Percentiles rank a stretch among this genome's conserved stretches.
phyloP scores from a whole-genome alignment of 495 filamentous ascomycete genomes.

The Parachaetomium inaequale region DNA sequence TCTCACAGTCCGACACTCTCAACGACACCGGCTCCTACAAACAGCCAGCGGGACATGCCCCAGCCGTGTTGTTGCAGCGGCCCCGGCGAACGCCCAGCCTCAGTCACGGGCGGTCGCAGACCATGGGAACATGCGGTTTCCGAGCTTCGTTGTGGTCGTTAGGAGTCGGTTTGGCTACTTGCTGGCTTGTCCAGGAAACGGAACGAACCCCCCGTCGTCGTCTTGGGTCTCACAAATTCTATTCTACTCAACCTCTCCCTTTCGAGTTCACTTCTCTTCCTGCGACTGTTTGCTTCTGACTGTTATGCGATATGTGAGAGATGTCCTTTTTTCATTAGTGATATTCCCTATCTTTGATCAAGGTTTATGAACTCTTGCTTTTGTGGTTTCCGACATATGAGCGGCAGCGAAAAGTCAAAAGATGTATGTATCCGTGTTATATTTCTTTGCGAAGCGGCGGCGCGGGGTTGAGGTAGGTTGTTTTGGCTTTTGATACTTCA shows the following conservation, averaged over 20 bases:
- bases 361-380: too few relatives aligned
- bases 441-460: not conserved
- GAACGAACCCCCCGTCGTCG: not conserved
- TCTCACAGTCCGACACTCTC: not conserved
- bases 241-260: conserved; percentile 7
- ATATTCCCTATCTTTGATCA: not conserved
- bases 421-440: too few relatives aligned
- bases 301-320: conserved; percentile 5
- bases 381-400: not conserved
- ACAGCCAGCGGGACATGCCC: not conserved
- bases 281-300: conserved; percentile 2
- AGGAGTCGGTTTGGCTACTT: not conserved
- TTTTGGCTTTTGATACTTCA: not conserved
- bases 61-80: too few relatives aligned
- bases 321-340: not conserved
- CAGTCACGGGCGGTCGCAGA: too few relatives aligned
- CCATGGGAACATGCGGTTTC: not conserved
- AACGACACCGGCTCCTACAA: too few relatives aligned
- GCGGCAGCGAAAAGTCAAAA: conserved; percentile 3
- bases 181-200: not conserved
- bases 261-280: too few relatives aligned
- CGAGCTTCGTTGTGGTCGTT: not conserved
- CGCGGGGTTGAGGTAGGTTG: not conserved
- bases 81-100: too few relatives aligned
- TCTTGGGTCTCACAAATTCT: conserved; percentile 11